Evolutionary conservation across 2,329 filamentous ascomycete species (phyloP), one percentile per base, ranked within the genome.

Genomic region (Clonostachys chloroleuca): DNA sequence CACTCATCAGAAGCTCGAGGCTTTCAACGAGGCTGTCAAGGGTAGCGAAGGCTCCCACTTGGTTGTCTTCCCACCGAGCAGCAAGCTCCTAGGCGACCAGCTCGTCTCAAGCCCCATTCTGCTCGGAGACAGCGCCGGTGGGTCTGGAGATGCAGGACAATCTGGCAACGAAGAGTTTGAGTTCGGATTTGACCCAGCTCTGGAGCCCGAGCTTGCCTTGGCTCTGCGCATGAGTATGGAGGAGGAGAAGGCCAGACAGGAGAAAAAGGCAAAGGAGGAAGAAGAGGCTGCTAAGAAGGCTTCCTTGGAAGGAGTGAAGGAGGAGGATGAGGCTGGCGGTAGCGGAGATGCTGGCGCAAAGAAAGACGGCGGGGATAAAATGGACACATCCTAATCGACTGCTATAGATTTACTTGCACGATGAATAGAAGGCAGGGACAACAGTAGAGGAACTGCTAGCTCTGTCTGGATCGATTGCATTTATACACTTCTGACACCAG

Each of bases 151-250:
- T 45, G 79, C 73, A 37, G 76, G 74, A 40, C 78, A 75, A 49
- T 84, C 80, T 46, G 73, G 76, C 45, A 80, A 78, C 47, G 83
- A 86, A 52, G 95, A 71, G 50, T 83, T 78, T 40, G 70, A 70
- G 54, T 95, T 95, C 63, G 90, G 89, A 54, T 89, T 96, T 55
- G 94, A 97, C 66, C 92, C 92, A 13, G 87, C 86, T 46, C 80
- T 92, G 60, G 94, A 99, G 63, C 94, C 94, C 5, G 94, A 99
- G 67, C 74, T 99, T 61, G 94, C 94, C 18, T 81, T 99, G 56
- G 94, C 94, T 45, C 75, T 99, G 64, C 85, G 94, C 53, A 96
- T 99, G 90, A 95, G 89, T 68, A 90, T 95, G 81, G 94, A 99
- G 66, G 94, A 99, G 65, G 94, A 99, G 70, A 95, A 95, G 74